These are phyloP conservation scores for Lichina pygmaea DNA, from an alignment of 495 filamentous ascomycete species.

Conservation along the genomic window DNA sequence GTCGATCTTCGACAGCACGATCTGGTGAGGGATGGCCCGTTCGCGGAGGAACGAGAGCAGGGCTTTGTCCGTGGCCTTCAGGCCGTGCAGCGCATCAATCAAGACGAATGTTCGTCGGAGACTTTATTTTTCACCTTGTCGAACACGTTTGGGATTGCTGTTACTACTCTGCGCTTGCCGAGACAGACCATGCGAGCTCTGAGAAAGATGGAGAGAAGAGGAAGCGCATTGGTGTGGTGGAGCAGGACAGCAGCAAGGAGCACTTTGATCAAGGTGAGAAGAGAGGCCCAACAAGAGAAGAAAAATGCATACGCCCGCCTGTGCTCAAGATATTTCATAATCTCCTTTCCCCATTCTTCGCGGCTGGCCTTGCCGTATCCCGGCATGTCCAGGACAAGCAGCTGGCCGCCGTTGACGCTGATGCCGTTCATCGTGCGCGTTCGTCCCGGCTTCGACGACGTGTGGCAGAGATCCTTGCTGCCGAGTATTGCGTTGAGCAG, in stretches of 20 bases:
- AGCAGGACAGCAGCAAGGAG: neutral
- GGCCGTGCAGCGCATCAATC: constrained; percentile 54
- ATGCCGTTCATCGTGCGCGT: constrained; percentile 73
- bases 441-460: constrained; percentile 43
- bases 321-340: constrained; percentile 11
- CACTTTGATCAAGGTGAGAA: neutral
- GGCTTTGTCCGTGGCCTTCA: constrained; percentile 43
- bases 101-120: constrained; percentile 61
- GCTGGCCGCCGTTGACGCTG: constrained; percentile 32
- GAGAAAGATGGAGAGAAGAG: neutral
- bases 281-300: neutral
- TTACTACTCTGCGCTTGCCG: no score
- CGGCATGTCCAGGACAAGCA: constrained; percentile 71
- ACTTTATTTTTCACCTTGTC: constrained; percentile 4
- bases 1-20: constrained; percentile 71
- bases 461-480: constrained; percentile 25
- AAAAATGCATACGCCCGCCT: neutral
- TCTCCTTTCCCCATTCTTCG: constrained; percentile 60
- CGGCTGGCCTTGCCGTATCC: constrained; percentile 66
- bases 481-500: constrained; percentile 63
- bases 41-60: constrained; percentile 37
- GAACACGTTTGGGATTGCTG: no score
- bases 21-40: constrained; percentile 38
- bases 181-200: no score
- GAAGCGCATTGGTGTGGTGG: neutral